phyloP scores from a whole-genome alignment of 345 rosid species.

The Camelina sativa region DNA sequence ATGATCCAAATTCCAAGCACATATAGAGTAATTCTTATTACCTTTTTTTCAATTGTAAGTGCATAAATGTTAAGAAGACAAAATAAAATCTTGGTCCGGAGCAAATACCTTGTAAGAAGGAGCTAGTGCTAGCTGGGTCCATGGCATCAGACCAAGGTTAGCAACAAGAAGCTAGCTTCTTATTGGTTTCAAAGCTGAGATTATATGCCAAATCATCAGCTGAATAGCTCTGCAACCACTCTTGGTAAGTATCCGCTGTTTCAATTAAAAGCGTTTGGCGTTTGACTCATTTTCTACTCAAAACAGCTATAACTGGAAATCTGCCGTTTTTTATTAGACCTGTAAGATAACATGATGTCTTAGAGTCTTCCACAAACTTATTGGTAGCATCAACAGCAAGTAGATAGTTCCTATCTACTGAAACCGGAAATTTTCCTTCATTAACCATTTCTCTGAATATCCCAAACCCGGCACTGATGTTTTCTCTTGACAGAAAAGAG shows the following conservation, averaged over 20 bases:
- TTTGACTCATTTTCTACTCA: constrained; percentile 31
- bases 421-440: constrained; percentile 55
- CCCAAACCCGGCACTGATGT: constrained; percentile 58
- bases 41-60: neutral
- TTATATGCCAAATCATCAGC: constrained; percentile 12
- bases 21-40: neutral
- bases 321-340: constrained; percentile 54
- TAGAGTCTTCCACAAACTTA: constrained; percentile 58
- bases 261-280: constrained; percentile 15
- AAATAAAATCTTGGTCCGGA: neutral
- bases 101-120: constrained; percentile 31
- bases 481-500: constrained; percentile 53
- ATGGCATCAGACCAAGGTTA: constrained; percentile 33
- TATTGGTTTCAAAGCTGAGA: constrained; percentile 30
- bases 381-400: constrained; percentile 53
- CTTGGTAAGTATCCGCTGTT: constrained; percentile 8
- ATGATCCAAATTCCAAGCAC: neutral
- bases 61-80: constrained; percentile 2
- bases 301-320: constrained; percentile 46
- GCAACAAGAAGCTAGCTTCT: constrained; percentile 26
- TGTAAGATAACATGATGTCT: constrained; percentile 56
- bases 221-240: constrained; percentile 24
- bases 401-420: constrained; percentile 53
- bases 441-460: constrained; percentile 64
- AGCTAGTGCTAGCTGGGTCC: constrained; percentile 4